Conservation (phyloP, 305 asterid genomes). For the Fraxinus ornus region DNA sequence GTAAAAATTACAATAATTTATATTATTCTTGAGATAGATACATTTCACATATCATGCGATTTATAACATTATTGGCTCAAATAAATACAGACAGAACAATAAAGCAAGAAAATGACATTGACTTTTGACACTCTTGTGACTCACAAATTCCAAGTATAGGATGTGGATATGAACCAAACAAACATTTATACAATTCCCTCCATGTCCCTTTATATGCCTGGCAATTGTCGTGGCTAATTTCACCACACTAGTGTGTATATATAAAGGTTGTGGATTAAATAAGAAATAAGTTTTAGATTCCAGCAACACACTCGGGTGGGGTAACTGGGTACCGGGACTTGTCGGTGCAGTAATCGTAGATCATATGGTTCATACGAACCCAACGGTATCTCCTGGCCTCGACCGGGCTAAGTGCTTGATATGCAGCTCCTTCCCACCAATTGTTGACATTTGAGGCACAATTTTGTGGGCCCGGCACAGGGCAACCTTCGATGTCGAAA, state of each 20-base stretch:
- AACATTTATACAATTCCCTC: slow-evolving; percentile 13
- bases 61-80: slow-evolving; percentile 28
- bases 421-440: slow-evolving; percentile 74
- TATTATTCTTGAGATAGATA: background rate
- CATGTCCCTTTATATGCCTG: slow-evolving; percentile 17
- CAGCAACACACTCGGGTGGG: slow-evolving; percentile 62
- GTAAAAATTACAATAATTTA: background rate
- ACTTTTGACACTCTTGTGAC: background rate
- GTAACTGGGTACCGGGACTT: slow-evolving; percentile 44
- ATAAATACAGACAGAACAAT: slow-evolving; percentile 15
- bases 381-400: slow-evolving; percentile 55
- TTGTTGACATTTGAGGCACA: slow-evolving; percentile 48
- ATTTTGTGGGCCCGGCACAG: slow-evolving; percentile 49
- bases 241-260: background rate
- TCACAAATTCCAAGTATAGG: background rate
- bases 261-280: background rate
- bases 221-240: background rate
- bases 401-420: slow-evolving; percentile 39
- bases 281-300: slow-evolving; percentile 32
- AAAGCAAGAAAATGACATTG: slow-evolving; percentile 27
- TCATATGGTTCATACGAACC: slow-evolving; percentile 62
- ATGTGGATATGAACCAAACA: background rate
- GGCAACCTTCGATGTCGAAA: slow-evolving; percentile 71
- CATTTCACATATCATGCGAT: slow-evolving; percentile 26
- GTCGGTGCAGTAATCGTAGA: slow-evolving; percentile 76